Evolutionary conservation across 257 asterid genomes (phyloP), one percentile per base, ranked within the genome.

Genomic region (Paraleonurus japonicus): DNA sequence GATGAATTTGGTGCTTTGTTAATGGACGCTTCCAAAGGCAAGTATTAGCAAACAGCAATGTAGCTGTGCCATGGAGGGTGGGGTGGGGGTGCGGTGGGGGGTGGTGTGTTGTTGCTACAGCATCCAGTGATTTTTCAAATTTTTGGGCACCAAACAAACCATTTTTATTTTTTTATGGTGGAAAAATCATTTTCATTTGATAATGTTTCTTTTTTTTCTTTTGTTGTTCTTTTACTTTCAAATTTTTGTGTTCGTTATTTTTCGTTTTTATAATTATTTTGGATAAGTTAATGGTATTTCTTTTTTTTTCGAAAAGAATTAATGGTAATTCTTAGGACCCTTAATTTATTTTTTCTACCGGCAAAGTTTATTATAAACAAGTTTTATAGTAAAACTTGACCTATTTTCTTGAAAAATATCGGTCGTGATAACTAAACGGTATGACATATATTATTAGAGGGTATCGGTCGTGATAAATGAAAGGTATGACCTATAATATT

Each of bases 1-100:
- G 65, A 59, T 35, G 43, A 47, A 59, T 41, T 74, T 82, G 73
- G 78, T 70, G 81, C 80, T 79, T 75, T 71, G 76, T 67, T 68
- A 24, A 69, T 78, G 80, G 76, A 33, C 43, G 63, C 76, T 80
- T 69, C 17, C 5, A 54, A 70, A 20, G 73, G 45, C 62, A 54
- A 54, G 71, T 50, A 61, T 75, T 4, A 28, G 33, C 33, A 28
- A n/a, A n/a, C n/a, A n/a, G n/a, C n/a, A n/a, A n/a, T n/a, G n/a
- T n/a, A n/a, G n/a, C n/a, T n/a, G n/a, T n/a, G n/a, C n/a, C n/a
- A 28, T 68, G 57, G 30, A 17, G 8, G 24, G 9, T 28, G 51
- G 50, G 57, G 28, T 3, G 9, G 26, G 16, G 27, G 23, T 26
- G 30, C 53, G 61, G 64, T 30, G 35, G n/a, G 71, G 59, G 62